Base-by-base conservation (phyloP, 257 asterid genomes). In the Perilla frutescens region DNA sequence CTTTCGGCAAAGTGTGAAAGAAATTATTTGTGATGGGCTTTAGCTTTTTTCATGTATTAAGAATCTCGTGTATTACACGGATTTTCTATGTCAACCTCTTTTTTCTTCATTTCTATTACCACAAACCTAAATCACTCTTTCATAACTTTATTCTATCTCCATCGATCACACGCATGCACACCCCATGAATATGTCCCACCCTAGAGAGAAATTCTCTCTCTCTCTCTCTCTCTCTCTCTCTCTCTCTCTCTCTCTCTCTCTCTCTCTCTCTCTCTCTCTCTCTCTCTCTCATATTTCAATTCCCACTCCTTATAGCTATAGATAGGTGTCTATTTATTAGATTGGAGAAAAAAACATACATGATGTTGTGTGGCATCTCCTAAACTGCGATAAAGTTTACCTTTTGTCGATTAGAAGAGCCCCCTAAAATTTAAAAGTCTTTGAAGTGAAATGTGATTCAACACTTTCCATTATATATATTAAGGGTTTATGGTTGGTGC, bases 21-120 rank as follows among this genome's bases (percentile, higher is more conserved):
- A 41, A 31, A 4, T 39, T 48, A 59, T 14, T 50, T 9, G 34
- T 12, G n/a, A 7, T 10, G 47, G 8, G 29, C 40, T n/a, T 49
- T 61, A 58, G 4, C 53, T 43, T 9, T 62, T 74, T 62, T 60
- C 57, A 51, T 59, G 56, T 58, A 7, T 37, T 39, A 11, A 70
- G 77, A 59, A 74, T 69, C 72, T 61, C 80, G 81, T 82, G 86
- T 44, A 20, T 7, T 49, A 54, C 86, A 81, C 83, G 86, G 82
- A 54, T 81, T 71, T 34, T 62, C 31, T 14, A 29, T 66, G 69
- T 65, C 74, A 20, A 43, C 73, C 37, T 41, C 51, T 15, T 5
- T 59, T 48, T 59, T 34, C 29, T 32, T 32, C 3, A 11, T 34
- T 34, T 36, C 4, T 36, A 8, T 56, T 56, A 66, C 57, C 59